A percentile compares a stretch with the other conserved stretches of the same genome.
These are phyloP conservation scores for Beverwykella pulmonaria DNA, from an alignment of 495 filamentous ascomycete species.

Conservation along the genomic window DNA sequence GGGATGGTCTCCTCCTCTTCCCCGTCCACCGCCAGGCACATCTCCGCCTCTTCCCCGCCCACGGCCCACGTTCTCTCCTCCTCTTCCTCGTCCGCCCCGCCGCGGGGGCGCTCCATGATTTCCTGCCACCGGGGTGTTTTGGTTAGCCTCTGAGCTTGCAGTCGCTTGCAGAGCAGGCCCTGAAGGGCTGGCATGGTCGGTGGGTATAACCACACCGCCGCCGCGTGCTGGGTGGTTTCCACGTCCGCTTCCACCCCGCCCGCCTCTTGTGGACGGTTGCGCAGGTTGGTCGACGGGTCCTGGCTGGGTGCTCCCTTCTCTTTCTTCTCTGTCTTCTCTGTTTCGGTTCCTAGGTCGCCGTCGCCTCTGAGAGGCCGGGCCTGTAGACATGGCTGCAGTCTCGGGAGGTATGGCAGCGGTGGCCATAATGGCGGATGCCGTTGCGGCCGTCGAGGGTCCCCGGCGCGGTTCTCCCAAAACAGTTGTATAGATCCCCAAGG, in stretches of 20 bases:
- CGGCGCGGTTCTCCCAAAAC: not conserved
- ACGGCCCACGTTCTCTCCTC: not conserved
- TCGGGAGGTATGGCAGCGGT: not conserved
- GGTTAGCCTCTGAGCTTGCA: not conserved
- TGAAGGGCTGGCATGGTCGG: not conserved
- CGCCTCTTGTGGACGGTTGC: not conserved
- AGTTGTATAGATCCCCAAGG: not conserved
- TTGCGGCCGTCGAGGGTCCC: not conserved
- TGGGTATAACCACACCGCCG: conserved; percentile 16
- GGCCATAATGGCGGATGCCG: not conserved
- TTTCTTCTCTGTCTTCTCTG: not conserved
- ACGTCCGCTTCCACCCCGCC: conserved; percentile 19
- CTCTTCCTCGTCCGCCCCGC: not conserved
- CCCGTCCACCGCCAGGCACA: not conserved
- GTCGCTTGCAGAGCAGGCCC: not conserved
- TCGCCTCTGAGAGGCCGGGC: conserved; percentile 3
- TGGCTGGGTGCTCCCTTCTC: conserved; percentile 1
- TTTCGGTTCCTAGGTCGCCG: conserved; percentile 19
- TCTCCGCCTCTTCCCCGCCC: conserved; percentile 11
- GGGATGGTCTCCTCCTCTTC: conserved; percentile 12
- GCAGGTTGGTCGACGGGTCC: not conserved
- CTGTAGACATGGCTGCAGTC: conserved; percentile 2
- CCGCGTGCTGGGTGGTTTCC: conserved; percentile 28
- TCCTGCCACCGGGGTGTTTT: not conserved
- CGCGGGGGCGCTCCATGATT: not conserved